phyloP scores from a whole-genome alignment of 2,329 filamentous ascomycete species.

The Lithohypha guttulata region DNA sequence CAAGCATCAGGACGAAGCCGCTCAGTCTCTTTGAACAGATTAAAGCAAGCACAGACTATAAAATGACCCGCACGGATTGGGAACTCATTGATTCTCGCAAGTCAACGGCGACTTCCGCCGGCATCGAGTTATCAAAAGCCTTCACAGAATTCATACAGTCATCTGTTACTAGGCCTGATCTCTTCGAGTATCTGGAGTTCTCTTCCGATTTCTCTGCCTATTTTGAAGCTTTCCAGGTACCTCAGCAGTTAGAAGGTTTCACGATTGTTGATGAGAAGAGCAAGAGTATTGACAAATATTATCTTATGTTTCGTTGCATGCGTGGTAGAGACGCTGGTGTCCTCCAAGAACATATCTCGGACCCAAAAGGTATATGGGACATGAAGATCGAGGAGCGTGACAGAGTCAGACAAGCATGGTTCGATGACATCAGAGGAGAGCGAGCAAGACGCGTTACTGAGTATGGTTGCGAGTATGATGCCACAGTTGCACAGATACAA shows the following conservation, averaged over 20 bases:
- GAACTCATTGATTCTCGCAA: conserved; percentile 35
- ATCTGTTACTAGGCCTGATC: conserved; percentile 12
- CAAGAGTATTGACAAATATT: conserved; percentile 34
- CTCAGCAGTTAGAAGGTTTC: conserved; percentile 40
- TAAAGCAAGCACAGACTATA: conserved; percentile 34
- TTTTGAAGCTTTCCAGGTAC: conserved; percentile 47
- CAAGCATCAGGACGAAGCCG: conserved; percentile 45
- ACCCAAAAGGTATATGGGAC: conserved; percentile 40
- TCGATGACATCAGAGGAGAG: conserved; percentile 39
- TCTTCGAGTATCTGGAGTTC: conserved; percentile 45
- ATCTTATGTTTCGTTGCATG: conserved; percentile 47
- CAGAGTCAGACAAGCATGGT: conserved; percentile 35
- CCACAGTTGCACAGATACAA: not conserved
- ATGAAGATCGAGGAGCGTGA: conserved; percentile 33
- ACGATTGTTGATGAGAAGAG: conserved; percentile 35
- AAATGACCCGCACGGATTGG: conserved; percentile 24
- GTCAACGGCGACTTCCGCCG: conserved; percentile 26
- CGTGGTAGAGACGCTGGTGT: conserved; percentile 36
- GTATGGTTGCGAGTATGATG: conserved; percentile 13
- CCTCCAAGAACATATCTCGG: conserved; percentile 27
- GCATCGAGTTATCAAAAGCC: conserved; percentile 17
- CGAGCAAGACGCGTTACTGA: conserved; percentile 25
- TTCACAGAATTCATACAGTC: conserved; percentile 18
- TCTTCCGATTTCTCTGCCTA: conserved; percentile 38
- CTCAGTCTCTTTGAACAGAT: conserved; percentile 22